A percentile compares a stretch with the other conserved stretches of the same genome.
phyloP scores from a whole-genome alignment of 2,329 filamentous ascomycete genomes.

The Diaporthe sp. region DNA sequence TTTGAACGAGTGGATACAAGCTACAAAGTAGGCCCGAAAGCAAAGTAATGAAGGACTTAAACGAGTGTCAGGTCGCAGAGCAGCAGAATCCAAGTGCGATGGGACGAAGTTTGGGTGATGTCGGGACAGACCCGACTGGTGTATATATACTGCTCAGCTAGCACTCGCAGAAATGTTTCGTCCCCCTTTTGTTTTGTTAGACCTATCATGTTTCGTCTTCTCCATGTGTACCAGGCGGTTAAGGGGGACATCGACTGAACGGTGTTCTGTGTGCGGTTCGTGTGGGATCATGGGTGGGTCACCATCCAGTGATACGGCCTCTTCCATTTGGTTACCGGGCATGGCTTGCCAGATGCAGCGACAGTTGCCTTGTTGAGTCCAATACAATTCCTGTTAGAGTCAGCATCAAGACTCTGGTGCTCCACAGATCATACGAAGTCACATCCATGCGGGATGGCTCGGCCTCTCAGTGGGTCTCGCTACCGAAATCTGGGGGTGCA shows the following conservation, averaged over 20 bases:
- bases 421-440: conserved; percentile 22
- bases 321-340: neutral
- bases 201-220: conserved; percentile 7
- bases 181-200: neutral
- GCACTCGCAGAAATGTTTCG: neutral
- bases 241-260: neutral
- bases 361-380: conserved; percentile 5
- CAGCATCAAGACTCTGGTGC: neutral
- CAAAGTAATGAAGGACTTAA: neutral
- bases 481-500: conserved; percentile 8
- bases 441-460: conserved; percentile 15
- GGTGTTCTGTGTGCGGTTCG: conserved; percentile 8
- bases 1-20: neutral
- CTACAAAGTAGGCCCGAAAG: neutral
- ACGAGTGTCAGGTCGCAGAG: conserved; percentile 1
- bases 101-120: neutral
- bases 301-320: neutral
- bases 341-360: conserved; percentile 6
- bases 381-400: neutral
- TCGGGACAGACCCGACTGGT: neutral
- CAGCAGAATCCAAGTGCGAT: neutral
- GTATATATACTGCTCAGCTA: neutral
- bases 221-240: conserved; percentile 3
- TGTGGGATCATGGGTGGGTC: conserved; percentile 8
- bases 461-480: conserved; percentile 15